Base-by-base conservation (phyloP, 176 grass and related monocot species). In the Chrysopogon serrulatus region DNA sequence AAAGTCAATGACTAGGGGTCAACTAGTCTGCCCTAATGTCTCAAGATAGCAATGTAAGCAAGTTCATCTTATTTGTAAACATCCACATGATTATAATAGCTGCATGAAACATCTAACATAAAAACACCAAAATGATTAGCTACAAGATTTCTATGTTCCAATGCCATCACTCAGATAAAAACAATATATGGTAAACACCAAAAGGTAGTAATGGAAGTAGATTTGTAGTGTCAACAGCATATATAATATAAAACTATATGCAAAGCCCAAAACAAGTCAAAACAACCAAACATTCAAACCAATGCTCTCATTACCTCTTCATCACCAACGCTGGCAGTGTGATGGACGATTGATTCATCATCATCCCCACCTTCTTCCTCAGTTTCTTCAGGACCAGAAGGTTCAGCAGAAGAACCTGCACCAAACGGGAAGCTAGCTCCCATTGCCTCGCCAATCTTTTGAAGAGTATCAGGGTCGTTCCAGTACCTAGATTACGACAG, bases 361-460 rank as follows among this genome's bases (percentile, higher is more conserved):
- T 95, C 95, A 11, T 94, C 70, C 45, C 60, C 94, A 49, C 69
- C 88, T 65, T 88, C 86, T 23, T 92, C 94, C 77, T 94, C 88
- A 59, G 88, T 78, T 82, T 91, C 95, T 86, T 95, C 95, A 70
- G 90, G 21, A 85, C 51, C 95, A 65, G 88, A 85, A 84, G 81
- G 81, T 32, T 91, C 90, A 44, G 75, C 43, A 84, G 76, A 77
- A 54, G 81, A 68, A 84, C 89, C 87, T 23, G 88, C 80, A 39
- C 86, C 87, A 70, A 91, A 89, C 26, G 95, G 86, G 74, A 89
- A 82, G 42, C 86, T 62, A 83, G 88, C 73, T 76, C 95, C 95
- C 95, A 98, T 98, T 74, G 95, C 95, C 82, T 98, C 81, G 12
- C 95, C 95, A 77, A 98, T 84, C 88, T 98, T 98, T 86, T 95